phyloP scores from a whole-genome alignment of 2,329 filamentous ascomycete species.

The Ascochyta fabae region DNA sequence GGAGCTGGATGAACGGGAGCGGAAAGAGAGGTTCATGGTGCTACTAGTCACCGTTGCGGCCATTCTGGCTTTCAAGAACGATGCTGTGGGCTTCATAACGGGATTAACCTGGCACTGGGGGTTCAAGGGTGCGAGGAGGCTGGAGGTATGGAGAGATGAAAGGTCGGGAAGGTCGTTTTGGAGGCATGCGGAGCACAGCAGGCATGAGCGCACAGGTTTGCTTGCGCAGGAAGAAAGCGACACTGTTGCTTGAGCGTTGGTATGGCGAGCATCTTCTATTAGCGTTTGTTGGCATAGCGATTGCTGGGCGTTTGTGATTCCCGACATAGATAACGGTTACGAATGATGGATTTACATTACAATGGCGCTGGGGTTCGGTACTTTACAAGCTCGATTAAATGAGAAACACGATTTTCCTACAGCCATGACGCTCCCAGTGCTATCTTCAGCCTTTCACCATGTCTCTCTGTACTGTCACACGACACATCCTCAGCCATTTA shows the following conservation, averaged over 20 bases:
- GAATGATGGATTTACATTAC: neutral
- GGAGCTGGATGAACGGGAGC: slow-evolving; percentile 69
- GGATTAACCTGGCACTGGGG: slow-evolving; percentile 81
- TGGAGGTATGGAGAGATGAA: slow-evolving; percentile 36
- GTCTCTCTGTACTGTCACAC: too few relatives aligned
- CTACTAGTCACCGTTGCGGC: slow-evolving; percentile 88
- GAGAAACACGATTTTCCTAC: too few relatives aligned
- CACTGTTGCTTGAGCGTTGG: slow-evolving; percentile 30
- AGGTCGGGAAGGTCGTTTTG: slow-evolving; percentile 28
- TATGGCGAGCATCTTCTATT: neutral
- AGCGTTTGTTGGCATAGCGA: slow-evolving; percentile 11
- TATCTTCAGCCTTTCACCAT: neutral
- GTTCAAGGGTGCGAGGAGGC: slow-evolving; percentile 52
- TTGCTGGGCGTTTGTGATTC: neutral
- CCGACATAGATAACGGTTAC: neutral
- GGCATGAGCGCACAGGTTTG: slow-evolving; percentile 31
- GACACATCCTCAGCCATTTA: too few relatives aligned
- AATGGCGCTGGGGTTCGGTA: neutral
- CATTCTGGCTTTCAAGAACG: slow-evolving; percentile 86
- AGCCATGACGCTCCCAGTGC: neutral
- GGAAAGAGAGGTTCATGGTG: slow-evolving; percentile 79
- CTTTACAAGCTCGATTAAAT: neutral
- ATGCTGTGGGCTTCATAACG: slow-evolving; percentile 83
- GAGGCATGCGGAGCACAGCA: slow-evolving; percentile 28
- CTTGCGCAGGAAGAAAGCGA: slow-evolving; percentile 39